These are phyloP conservation scores for Colletotrichum horii DNA, from an alignment of 2,329 filamentous ascomycete species.

Conservation along the genomic window DNA sequence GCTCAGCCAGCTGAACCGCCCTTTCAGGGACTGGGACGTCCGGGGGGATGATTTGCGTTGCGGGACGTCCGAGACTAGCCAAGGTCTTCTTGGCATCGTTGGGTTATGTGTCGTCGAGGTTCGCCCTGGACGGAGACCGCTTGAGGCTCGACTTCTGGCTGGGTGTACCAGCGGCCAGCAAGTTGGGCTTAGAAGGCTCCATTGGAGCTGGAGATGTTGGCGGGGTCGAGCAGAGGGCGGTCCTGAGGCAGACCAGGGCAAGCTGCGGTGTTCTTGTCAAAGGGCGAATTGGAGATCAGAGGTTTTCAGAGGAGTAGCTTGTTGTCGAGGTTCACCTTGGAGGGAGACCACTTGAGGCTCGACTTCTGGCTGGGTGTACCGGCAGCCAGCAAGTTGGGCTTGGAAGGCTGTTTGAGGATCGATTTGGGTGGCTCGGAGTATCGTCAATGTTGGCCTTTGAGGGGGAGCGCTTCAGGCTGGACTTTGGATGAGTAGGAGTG, in stretches of 20 bases:
- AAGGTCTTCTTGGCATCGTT: slow-evolving; percentile 35
- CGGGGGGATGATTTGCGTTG: slow-evolving; percentile 53
- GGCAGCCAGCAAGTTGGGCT: slow-evolving; percentile 30
- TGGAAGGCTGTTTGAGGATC: slow-evolving; percentile 53
- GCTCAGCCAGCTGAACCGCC: slow-evolving; percentile 71
- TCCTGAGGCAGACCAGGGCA: too few relatives aligned
- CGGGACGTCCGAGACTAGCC: slow-evolving; percentile 58
- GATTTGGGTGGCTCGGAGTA: slow-evolving; percentile 20
- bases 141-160: too few relatives aligned
- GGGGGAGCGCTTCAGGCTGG: slow-evolving; percentile 36
- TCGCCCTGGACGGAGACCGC: too few relatives aligned
- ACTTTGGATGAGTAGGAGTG: slow-evolving; percentile 37
- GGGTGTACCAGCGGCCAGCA: too few relatives aligned
- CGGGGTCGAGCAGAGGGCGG: too few relatives aligned
- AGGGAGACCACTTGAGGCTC: slow-evolving; percentile 38
- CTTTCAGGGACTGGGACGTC: slow-evolving; percentile 71
- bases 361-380: slow-evolving; percentile 38
- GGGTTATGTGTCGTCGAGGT: slow-evolving; percentile 65
- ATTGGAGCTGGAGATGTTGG: too few relatives aligned
- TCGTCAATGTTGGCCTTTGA: slow-evolving; percentile 38
- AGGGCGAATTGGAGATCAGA: too few relatives aligned
- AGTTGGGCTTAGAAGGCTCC: too few relatives aligned
- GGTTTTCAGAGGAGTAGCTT: not conserved
- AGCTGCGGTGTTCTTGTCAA: too few relatives aligned
- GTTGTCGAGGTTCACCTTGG: slow-evolving; percentile 71